Evolutionary conservation across 306 rosid species (phyloP).

Genomic region (Nissolia schottii): DNA sequence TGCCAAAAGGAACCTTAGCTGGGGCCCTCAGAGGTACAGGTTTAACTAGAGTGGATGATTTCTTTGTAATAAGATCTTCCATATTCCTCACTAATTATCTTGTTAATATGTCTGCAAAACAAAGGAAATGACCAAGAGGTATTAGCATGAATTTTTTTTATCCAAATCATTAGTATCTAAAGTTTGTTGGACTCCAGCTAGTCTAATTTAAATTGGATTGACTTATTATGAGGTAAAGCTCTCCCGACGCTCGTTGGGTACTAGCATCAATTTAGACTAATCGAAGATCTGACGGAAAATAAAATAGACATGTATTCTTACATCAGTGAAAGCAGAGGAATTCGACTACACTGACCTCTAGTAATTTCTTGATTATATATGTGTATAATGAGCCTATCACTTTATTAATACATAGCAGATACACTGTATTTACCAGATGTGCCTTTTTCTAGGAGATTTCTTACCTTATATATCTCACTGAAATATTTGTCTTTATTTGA

Average conservation of each 20-base stretch:
- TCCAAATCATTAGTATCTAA: too few relatives aligned
- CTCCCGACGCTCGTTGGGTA: too few relatives aligned
- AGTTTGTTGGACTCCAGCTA: too few relatives aligned
- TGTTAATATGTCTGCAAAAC: not conserved
- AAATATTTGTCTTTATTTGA: not conserved
- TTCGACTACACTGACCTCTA: not conserved
- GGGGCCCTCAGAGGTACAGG: not conserved
- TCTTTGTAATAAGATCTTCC: not conserved
- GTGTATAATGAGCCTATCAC: not conserved
- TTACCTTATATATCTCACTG: not conserved
- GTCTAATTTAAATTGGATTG: too few relatives aligned
- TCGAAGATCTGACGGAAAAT: not conserved
- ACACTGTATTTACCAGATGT: not conserved
- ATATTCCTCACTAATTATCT: constrained; percentile 3
- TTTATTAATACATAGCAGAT: not conserved
- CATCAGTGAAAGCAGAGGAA: not conserved
- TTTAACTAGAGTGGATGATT: not conserved
- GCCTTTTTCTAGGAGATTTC: not conserved
- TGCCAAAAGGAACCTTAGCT: not conserved
- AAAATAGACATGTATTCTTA: not conserved
- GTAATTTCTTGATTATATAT: not conserved
- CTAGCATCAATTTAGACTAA: not conserved
- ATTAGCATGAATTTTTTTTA: not conserved
- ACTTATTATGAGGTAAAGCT: too few relatives aligned
- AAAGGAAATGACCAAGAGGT: not conserved